Evolutionary conservation across 2,329 filamentous ascomycete genomes (phyloP).

Genomic region (Chaetomium globosum): DNA sequence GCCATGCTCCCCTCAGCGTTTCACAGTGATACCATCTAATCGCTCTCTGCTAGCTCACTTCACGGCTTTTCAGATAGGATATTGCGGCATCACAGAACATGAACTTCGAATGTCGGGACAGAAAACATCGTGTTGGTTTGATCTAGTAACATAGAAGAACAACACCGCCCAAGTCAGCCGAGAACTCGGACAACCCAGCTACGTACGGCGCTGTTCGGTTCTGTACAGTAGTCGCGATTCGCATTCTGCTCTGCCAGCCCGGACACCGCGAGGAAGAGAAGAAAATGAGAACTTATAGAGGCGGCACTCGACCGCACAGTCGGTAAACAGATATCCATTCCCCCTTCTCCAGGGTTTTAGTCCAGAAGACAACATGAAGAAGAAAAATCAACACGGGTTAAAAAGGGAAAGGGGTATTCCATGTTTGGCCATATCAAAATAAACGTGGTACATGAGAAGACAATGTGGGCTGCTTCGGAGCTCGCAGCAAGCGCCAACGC

Average conservation of each 20-base stretch:
- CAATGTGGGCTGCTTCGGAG: constrained; percentile 11
- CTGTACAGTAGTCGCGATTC: constrained; percentile 1
- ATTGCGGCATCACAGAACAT: neutral
- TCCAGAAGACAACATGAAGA: constrained; percentile 28
- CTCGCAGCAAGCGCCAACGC: constrained; percentile 16
- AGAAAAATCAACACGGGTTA: constrained; percentile 7
- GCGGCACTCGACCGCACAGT: constrained; percentile 8
- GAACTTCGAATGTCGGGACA: neutral
- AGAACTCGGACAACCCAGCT: neutral
- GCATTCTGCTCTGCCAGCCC: constrained; percentile 13
- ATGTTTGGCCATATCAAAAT: constrained; percentile 30
- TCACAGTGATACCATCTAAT: neutral
- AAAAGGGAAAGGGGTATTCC: constrained; percentile 33
- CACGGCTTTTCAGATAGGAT: neutral
- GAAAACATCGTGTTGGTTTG: constrained; percentile 16
- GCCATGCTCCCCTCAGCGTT: neutral
- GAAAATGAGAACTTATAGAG: constrained; percentile 8
- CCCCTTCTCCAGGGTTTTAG: constrained; percentile 21
- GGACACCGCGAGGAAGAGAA: constrained; percentile 11
- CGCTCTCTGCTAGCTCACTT: neutral
- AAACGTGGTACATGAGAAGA: constrained; percentile 33
- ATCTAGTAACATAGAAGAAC: constrained; percentile 16
- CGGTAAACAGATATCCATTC: constrained; percentile 10
- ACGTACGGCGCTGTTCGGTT: constrained; percentile 3
- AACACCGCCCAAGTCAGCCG: constrained; percentile 12